phyloP scores from a whole-genome alignment of 768 basidiomycete species.

The Trametes gibbosa region DNA sequence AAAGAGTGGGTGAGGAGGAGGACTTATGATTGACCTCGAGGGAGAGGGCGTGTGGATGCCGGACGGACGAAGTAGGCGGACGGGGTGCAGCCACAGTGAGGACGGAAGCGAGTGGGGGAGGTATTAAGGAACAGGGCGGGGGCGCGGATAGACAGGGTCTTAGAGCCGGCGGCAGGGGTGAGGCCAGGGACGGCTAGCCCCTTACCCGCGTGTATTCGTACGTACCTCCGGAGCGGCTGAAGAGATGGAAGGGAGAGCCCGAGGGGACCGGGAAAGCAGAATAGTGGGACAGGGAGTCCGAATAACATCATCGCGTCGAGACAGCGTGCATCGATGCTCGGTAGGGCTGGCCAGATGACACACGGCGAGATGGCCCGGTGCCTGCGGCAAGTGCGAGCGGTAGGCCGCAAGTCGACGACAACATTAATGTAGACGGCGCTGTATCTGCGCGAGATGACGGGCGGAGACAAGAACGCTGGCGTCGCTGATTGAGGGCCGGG shows the following conservation, averaged over 20 bases:
- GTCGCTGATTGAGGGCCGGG: background rate
- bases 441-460: background rate
- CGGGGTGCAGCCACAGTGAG: background rate
- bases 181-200: constrained; percentile 2
- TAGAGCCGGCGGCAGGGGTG: constrained; percentile 2
- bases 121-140: constrained; percentile 11
- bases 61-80: background rate
- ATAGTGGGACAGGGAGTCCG: background rate
- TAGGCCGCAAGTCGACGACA: background rate
- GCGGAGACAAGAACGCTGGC: background rate
- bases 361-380: background rate
- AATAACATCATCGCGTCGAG: background rate
- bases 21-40: too few species aligned
- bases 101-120: background rate
- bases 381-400: background rate
- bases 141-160: constrained; percentile 12
- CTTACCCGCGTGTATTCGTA: background rate
- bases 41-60: background rate
- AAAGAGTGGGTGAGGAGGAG: background rate
- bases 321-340: constrained; percentile 2
- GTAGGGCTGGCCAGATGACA: background rate
- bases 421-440: background rate
- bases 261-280: background rate
- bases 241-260: background rate
- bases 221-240: background rate